Evolutionary conservation across 2,329 filamentous ascomycete species (phyloP).

Genomic region (Fusarium compactum): DNA sequence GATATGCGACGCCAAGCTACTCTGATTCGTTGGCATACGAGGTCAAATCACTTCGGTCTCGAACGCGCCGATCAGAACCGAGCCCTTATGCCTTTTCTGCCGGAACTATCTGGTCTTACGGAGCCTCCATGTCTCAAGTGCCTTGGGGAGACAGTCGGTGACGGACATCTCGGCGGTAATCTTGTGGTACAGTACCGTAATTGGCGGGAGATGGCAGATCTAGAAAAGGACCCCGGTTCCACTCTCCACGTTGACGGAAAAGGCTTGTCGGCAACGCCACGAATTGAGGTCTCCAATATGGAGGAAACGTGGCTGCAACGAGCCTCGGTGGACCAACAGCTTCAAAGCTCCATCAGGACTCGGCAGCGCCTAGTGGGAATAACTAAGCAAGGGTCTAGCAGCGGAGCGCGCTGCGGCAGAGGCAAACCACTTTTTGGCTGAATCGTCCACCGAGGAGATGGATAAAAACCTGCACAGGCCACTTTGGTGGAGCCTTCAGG

Average conservation of each 20-base stretch:
- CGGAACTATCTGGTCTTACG: slow-evolving; percentile 3
- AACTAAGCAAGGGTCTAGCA: slow-evolving; percentile 14
- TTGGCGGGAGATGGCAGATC: slow-evolving; percentile 11
- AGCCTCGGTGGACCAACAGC: slow-evolving; percentile 4
- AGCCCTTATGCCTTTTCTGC: slow-evolving; percentile 9
- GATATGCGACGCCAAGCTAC: slow-evolving; percentile 18
- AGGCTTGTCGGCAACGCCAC: slow-evolving; percentile 36
- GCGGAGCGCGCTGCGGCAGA: slow-evolving; percentile 40
- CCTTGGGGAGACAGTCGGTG: slow-evolving; percentile 28
- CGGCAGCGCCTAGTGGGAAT: slow-evolving; percentile 33
- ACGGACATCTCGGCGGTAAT: slow-evolving; percentile 11
- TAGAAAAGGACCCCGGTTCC: slow-evolving; percentile 14
- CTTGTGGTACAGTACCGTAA: not conserved
- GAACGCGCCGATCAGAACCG: slow-evolving; percentile 24
- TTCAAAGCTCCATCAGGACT: slow-evolving; percentile 12
- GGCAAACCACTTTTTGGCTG: slow-evolving; percentile 18
- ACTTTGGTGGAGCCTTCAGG: slow-evolving; percentile 13
- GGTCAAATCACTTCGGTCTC: slow-evolving; percentile 23
- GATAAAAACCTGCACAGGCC: slow-evolving; percentile 27
- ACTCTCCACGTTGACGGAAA: slow-evolving; percentile 17
- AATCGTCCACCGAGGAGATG: slow-evolving; percentile 19
- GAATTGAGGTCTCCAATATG: slow-evolving; percentile 12
- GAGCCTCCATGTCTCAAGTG: slow-evolving; percentile 1
- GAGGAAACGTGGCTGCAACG: slow-evolving; percentile 45
- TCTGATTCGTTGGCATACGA: slow-evolving; percentile 16